These are phyloP conservation scores for Mesembryanthemum crystallinum DNA, from an alignment of 148 eudicot species.

Conservation along the genomic window DNA sequence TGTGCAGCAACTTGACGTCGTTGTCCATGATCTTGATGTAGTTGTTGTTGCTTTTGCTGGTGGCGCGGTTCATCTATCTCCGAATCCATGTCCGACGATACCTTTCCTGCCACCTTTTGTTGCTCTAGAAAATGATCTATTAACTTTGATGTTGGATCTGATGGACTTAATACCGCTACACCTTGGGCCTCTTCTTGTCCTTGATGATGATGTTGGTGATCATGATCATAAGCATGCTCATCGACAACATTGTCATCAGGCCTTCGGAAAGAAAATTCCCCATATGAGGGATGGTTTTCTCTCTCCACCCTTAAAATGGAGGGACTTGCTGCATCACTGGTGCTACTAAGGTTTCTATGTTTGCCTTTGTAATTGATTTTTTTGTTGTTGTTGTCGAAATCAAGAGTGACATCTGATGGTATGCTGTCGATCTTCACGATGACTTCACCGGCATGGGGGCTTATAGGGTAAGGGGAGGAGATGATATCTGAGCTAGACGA, in stretches of 20 bases:
- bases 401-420: background rate
- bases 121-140: slow-evolving; percentile 36
- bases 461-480: background rate
- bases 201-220: background rate
- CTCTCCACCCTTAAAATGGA: slow-evolving; percentile 11
- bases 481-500: background rate
- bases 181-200: background rate
- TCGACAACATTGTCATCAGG: slow-evolving; percentile 6
- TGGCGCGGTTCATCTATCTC: slow-evolving; percentile 38
- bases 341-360: background rate
- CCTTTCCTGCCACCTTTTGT: slow-evolving; percentile 35
- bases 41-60: slow-evolving; percentile 6
- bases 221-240: background rate
- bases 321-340: background rate
- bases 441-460: slow-evolving; percentile 26
- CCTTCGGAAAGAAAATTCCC: slow-evolving; percentile 31
- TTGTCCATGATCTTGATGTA: slow-evolving; percentile 8
- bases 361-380: background rate
- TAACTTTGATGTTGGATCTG: slow-evolving; percentile 35
- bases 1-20: background rate
- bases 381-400: background rate
- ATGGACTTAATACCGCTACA: background rate
- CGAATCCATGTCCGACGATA: slow-evolving; percentile 40
- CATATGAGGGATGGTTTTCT: slow-evolving; percentile 6
- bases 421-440: slow-evolving; percentile 42